Evolutionary conservation across 1,284 basidiomycete genomes (phyloP), one percentile per base, ranked within the genome.

Genomic region (Vanrija sp.): DNA sequence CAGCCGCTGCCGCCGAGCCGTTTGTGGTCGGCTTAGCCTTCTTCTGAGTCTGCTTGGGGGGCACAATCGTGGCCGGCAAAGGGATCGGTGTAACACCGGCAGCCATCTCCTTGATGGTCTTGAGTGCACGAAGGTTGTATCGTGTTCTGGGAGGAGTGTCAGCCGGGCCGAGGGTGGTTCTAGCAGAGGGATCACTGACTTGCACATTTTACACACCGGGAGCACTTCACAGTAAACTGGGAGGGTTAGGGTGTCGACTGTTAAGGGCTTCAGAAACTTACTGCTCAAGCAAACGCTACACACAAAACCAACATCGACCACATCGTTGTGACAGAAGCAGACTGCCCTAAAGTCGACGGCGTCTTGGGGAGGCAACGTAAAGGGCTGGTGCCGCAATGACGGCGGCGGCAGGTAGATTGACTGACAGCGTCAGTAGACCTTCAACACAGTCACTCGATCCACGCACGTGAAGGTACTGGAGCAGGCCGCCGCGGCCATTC

Each of bases 241-340:
- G 51, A 51, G 38, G 54, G 42, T 53, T 48, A 46, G 42, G 21
- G 21, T 26, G 44, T 34, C 18, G 54, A 3, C 28, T 10, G 28
- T 2, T 43, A 28, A 42, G 3, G 18, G 34, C 51, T 15, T 6
- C 47, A 15, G 12, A 38, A 19, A 51, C 88, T 61, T 67, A 95
- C 92, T 96, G 46, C 90, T 94, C 43, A 97, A 78, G 72, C 93
- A 97, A 38, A 97, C 91, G 18, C 91, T 95, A 76, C 96, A 99
- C 23, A 99, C 93, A 68, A 95, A 99, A 38, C 94, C 96, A 51
- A 98, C 85, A 69, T 98, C 95, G 39, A 98, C 86, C 46, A 97
- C 95, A 51, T 87, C 86, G 69, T 97, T 93, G 77, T 98, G 96
- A 76, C 96, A 99, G 79, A 99, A 98, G 74, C 96, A 98, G 6